phyloP scores from a whole-genome alignment of 1,284 basidiomycete genomes.

The Malassezia globosa region DNA sequence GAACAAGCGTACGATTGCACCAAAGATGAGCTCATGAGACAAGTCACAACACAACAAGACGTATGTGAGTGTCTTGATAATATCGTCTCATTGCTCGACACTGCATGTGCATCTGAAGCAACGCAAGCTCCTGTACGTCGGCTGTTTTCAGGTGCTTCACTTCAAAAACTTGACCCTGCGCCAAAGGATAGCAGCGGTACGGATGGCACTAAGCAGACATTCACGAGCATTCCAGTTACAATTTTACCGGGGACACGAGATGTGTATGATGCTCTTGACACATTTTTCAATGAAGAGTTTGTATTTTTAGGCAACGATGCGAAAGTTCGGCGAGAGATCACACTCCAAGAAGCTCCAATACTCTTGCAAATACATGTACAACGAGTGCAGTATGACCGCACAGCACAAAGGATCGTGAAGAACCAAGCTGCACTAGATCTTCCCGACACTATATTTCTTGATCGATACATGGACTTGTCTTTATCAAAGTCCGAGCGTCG shows the following conservation, averaged over 20 bases:
- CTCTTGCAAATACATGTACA: constrained; percentile 86
- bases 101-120: constrained; percentile 58
- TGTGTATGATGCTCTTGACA: constrained; percentile 81
- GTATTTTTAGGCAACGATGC: constrained; percentile 72
- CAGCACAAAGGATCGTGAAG: constrained; percentile 77
- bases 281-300: constrained; percentile 72
- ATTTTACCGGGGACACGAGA: constrained; percentile 73
- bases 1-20: constrained; percentile 51
- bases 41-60: constrained; percentile 81
- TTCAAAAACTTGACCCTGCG: constrained; percentile 25
- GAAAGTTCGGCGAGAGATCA: constrained; percentile 75
- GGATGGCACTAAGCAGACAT: constrained; percentile 80
- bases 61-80: constrained; percentile 98
- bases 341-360: constrained; percentile 74
- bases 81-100: constrained; percentile 95
- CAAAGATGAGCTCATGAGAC: constrained; percentile 24
- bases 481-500: not conserved
- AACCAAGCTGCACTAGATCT: constrained; percentile 90
- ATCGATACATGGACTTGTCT: constrained; percentile 61
- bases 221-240: constrained; percentile 86
- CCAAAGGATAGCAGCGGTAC: constrained; percentile 53
- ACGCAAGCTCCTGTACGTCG: constrained; percentile 13
- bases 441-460: constrained; percentile 72
- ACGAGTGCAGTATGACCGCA: constrained; percentile 92
- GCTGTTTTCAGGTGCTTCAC: constrained; percentile 35